These are phyloP conservation scores for Gracilariopsis chorda DNA, from an alignment of 23 red algal genomes.

Conservation along the genomic window DNA sequence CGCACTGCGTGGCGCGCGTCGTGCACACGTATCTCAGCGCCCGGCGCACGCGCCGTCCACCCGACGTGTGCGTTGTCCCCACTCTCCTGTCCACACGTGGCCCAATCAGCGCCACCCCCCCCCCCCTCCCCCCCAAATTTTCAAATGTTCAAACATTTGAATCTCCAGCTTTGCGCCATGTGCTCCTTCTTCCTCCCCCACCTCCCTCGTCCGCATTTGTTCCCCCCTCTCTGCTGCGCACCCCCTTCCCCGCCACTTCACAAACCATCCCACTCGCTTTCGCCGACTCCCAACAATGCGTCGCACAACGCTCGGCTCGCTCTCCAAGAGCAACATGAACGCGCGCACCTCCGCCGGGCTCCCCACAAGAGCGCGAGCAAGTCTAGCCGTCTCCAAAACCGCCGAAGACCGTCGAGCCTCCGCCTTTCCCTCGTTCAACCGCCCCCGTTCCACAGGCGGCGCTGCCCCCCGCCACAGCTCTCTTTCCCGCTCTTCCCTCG, in stretches of 20 bases:
- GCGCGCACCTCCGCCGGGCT: neutral
- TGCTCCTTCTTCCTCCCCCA: neutral
- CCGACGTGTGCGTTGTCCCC: too few species aligned
- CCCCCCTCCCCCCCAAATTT: too few species aligned
- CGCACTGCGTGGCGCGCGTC: neutral
- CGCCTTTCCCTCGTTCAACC: neutral
- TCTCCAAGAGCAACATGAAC: conserved; percentile 1
- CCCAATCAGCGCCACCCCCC: too few species aligned
- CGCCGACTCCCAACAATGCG: conserved; percentile 1
- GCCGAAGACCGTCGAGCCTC: neutral
- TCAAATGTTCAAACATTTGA: conserved; percentile 5
- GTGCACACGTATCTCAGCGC: too few species aligned
- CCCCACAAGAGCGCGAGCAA: neutral
- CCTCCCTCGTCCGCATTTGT: neutral
- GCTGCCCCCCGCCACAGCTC: neutral
- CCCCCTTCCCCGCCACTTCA: neutral
- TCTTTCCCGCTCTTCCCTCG: neutral
- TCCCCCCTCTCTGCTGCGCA: neutral
- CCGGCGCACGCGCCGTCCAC: too few species aligned
- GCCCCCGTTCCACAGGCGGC: conserved; percentile 28
- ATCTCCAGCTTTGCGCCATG: too few species aligned
- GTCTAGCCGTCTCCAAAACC: neutral
- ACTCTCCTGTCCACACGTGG: too few species aligned
- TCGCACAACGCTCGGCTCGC: conserved; percentile 34
- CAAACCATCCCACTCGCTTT: neutral